These are phyloP conservation scores for Allantophomopsis lycopodina DNA, from an alignment of 2,329 filamentous ascomycete genomes.

Conservation along the genomic window DNA sequence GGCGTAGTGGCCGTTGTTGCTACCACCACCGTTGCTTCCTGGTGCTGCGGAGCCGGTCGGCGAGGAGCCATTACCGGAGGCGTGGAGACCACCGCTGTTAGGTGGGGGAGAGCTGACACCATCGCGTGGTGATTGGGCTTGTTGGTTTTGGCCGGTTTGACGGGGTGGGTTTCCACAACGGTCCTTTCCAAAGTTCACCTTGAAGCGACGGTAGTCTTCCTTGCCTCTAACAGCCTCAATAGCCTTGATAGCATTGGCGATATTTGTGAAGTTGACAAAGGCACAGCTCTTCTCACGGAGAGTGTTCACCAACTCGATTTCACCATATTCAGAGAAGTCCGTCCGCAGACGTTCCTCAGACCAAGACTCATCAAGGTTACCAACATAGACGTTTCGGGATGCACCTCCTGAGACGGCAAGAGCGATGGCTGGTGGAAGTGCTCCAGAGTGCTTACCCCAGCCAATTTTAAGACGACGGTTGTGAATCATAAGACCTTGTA, in stretches of 20 bases:
- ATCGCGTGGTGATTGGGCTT: constrained; percentile 49
- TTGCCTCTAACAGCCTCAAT: constrained; percentile 91
- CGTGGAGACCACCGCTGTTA: constrained; percentile 17
- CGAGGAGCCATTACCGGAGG: constrained; percentile 17
- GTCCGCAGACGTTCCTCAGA: constrained; percentile 89
- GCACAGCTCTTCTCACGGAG: constrained; percentile 97
- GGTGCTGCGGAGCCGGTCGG: constrained; percentile 28
- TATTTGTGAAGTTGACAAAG: constrained; percentile 99
- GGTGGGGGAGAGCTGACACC: constrained; percentile 41
- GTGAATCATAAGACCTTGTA: constrained; percentile 98
- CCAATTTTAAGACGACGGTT: constrained; percentile 96
- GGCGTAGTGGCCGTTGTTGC: constrained; percentile 34
- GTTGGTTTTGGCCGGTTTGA: constrained; percentile 55
- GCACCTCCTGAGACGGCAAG: constrained; percentile 92
- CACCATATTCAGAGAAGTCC: constrained; percentile 93
- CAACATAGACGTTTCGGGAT: constrained; percentile 96
- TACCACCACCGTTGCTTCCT: constrained; percentile 26
- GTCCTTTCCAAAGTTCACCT: constrained; percentile 99
- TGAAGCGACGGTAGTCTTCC: constrained; percentile 96
- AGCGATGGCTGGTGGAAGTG: constrained; percentile 87
- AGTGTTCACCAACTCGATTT: constrained; percentile 95
- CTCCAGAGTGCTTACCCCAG: constrained; percentile 98
- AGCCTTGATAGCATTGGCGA: constrained; percentile 98
- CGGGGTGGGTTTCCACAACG: constrained; percentile 92
- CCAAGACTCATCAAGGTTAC: constrained; percentile 95